Evolutionary conservation across 2,329 filamentous ascomycete species (phyloP).

Genomic region (Sporothrix luriei): DNA sequence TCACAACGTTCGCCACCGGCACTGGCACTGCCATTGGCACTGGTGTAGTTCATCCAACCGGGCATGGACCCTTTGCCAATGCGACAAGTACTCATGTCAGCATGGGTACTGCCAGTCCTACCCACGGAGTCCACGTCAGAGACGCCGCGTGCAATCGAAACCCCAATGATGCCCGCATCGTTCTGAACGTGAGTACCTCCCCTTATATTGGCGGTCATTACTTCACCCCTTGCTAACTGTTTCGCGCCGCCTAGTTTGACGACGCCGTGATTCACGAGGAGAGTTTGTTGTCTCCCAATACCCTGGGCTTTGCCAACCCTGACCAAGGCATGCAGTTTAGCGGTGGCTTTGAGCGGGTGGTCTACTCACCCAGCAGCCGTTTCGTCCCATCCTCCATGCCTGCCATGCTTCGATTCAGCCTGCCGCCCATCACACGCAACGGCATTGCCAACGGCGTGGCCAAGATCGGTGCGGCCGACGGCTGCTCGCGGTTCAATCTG

Average conservation of each 20-base stretch:
- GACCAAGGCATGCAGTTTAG: conserved; percentile 44
- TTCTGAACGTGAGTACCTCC: conserved; percentile 7
- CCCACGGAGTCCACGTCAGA: background rate
- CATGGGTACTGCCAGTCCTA: background rate
- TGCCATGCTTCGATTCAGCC: conserved; percentile 38
- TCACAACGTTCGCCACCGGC: background rate
- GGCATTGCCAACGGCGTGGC: conserved; percentile 34
- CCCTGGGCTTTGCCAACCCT: conserved; percentile 35
- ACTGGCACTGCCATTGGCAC: background rate
- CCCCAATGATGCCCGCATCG: background rate
- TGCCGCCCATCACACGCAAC: conserved; percentile 36
- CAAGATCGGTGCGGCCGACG: conserved; percentile 38
- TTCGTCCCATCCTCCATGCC: conserved; percentile 37
- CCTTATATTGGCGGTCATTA: background rate
- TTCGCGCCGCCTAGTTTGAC: conserved; percentile 36
- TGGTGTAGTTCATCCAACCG: background rate
- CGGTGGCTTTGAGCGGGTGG: conserved; percentile 42
- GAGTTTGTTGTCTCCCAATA: conserved; percentile 15
- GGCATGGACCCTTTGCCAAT: conserved; percentile 12
- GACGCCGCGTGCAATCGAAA: conserved; percentile 4
- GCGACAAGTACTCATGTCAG: background rate
- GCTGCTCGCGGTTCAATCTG: conserved; percentile 46
- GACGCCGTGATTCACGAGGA: conserved; percentile 31
- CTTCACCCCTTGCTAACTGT: background rate
- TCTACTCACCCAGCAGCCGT: conserved; percentile 34